Evolutionary conservation across 148 eudicot species (phyloP).

Genomic region (Cornus suecica): DNA sequence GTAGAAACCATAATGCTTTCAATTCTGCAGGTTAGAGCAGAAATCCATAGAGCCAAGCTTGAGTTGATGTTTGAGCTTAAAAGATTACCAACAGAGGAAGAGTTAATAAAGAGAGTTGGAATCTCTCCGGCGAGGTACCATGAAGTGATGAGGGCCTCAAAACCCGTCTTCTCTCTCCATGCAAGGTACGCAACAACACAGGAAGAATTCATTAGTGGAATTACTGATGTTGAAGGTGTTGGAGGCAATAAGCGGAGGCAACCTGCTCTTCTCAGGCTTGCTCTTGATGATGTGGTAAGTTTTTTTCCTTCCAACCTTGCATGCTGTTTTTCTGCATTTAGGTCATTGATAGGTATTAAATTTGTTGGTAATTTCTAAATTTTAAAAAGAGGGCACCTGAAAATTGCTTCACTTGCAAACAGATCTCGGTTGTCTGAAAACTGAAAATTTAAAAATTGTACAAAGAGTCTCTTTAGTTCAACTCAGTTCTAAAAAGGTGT

Average conservation of each 20-base stretch:
- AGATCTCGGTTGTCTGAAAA: no score
- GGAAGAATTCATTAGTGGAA: constrained; percentile 67
- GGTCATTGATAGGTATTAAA: not conserved
- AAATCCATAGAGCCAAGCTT: constrained; percentile 69
- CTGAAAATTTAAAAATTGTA: no score
- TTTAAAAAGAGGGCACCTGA: not conserved
- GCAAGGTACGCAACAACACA: constrained; percentile 56
- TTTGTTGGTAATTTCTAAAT: not conserved
- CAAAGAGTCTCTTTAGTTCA: no score
- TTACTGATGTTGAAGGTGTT: constrained; percentile 62
- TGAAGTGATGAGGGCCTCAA: constrained; percentile 76
- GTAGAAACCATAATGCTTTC: constrained; percentile 1
- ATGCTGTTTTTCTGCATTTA: not conserved
- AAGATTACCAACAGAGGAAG: constrained; percentile 76
- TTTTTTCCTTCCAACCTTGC: constrained; percentile 1
- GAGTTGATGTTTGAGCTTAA: constrained; percentile 64
- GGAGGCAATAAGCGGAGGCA: constrained; percentile 67
- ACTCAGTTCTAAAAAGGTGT: no score
- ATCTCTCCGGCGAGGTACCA: constrained; percentile 71
- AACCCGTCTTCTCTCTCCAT: constrained; percentile 60
- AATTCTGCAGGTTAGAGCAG: constrained; percentile 65
- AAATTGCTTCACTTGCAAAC: no score
- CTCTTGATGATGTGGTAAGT: constrained; percentile 93
- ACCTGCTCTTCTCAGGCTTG: constrained; percentile 92
- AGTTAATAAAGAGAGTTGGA: constrained; percentile 54